Conservation (phyloP, 495 filamentous ascomycete genomes). For the Podospora pseudoanserina region DNA sequence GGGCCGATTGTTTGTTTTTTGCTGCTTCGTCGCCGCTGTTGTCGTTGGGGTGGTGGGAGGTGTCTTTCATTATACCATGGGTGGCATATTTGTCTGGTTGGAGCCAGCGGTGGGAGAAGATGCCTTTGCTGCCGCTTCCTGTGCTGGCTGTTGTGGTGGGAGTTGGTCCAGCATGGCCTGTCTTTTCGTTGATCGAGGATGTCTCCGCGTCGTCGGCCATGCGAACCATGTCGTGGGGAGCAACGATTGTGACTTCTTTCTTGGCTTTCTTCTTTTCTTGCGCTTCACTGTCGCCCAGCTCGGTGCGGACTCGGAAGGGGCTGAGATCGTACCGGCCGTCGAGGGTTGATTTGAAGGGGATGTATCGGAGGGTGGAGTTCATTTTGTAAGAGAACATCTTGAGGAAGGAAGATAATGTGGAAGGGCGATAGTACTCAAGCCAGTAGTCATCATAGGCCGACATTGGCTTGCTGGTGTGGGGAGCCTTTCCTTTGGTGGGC, state of each 20-base stretch:
- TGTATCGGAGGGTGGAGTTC: constrained; percentile 78
- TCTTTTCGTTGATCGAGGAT: constrained; percentile 37
- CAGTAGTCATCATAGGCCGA: constrained; percentile 89
- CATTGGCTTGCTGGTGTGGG: constrained; percentile 51
- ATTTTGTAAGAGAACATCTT: constrained; percentile 90
- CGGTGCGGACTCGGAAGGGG: constrained; percentile 72
- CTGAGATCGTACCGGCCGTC: constrained; percentile 74
- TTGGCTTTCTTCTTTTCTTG: constrained; percentile 50
- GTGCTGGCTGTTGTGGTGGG: constrained; percentile 9
- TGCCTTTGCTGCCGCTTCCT: constrained; percentile 29
- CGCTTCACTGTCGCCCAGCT: constrained; percentile 35
- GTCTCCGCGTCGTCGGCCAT: constrained; percentile 34
- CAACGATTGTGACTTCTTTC: constrained; percentile 60
- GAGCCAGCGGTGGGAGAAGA: constrained; percentile 53
- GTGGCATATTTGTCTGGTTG: constrained; percentile 31
- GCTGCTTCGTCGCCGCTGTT: constrained; percentile 10
- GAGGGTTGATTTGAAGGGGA: constrained; percentile 67
- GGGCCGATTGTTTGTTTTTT: constrained; percentile 40
- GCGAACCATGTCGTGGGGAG: constrained; percentile 45
- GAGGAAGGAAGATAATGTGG: constrained; percentile 74
- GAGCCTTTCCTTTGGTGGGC: constrained; percentile 34
- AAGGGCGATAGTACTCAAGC: constrained; percentile 94
- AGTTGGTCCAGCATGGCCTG: constrained; percentile 11
- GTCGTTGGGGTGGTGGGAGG: neutral
- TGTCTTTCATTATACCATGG: constrained; percentile 18